Evolutionary conservation across 805 yeast genomes (phyloP).

Genomic region (Candida montana): DNA sequence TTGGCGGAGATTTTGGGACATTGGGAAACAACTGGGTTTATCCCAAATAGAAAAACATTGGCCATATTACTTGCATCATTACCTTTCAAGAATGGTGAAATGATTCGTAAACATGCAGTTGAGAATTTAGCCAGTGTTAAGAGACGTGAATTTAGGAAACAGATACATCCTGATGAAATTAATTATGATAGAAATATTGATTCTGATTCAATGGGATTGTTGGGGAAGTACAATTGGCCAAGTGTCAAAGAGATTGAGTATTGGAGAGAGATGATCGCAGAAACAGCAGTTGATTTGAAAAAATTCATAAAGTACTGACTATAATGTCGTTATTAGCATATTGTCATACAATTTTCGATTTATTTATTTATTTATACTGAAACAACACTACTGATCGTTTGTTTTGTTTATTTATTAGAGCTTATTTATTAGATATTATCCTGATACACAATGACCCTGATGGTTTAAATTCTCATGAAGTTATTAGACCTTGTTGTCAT

Average conservation of each 20-base stretch:
- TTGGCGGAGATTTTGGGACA: constrained; percentile 45
- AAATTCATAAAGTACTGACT: no score
- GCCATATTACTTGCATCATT: constrained; percentile 31
- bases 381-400: no score
- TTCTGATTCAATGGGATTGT: neutral
- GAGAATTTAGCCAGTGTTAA: constrained; percentile 1
- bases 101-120: constrained; percentile 34
- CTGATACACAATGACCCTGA: no score
- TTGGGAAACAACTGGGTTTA: constrained; percentile 45
- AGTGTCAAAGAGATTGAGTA: constrained; percentile 19
- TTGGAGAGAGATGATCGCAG: constrained; percentile 12
- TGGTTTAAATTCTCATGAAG: no score
- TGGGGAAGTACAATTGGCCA: constrained; percentile 35
- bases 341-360: neutral
- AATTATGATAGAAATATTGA: neutral
- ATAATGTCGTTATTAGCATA: neutral
- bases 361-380: neutral
- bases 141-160: neutral
- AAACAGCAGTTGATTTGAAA: neutral
- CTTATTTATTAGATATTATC: no score
- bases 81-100: constrained; percentile 24
- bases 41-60: constrained; percentile 38
- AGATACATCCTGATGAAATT: neutral
- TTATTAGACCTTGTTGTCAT: no score
- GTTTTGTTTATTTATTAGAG: no score